phyloP scores from a whole-genome alignment of 306 rosid species.

The Dicorynia guianensis region DNA sequence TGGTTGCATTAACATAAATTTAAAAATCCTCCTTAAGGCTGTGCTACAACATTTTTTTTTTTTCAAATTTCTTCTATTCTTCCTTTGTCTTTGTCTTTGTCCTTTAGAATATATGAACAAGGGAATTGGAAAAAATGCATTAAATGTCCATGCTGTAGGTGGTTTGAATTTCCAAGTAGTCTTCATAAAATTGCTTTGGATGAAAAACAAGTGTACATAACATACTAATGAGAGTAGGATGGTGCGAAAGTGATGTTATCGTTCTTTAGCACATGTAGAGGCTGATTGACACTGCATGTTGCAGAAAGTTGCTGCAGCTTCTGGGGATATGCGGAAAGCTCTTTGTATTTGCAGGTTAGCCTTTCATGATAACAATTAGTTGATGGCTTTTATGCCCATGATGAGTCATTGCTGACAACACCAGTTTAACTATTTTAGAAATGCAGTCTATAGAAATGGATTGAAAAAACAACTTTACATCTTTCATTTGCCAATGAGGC shows the following conservation, averaged over 20 bases:
- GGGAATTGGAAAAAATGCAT: neutral
- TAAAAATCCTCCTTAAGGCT: neutral
- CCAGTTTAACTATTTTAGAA: neutral
- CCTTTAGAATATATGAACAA: neutral
- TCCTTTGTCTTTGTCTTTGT: neutral
- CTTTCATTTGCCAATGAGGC: neutral
- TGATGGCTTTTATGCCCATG: neutral
- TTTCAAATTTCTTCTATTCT: neutral
- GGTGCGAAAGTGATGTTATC: neutral
- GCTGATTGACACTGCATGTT: constrained; percentile 32
- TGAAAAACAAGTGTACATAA: neutral
- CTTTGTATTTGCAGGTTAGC: constrained; percentile 84
- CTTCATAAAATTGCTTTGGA: neutral
- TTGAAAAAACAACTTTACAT: neutral
- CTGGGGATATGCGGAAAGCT: constrained; percentile 97
- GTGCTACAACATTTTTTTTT: neutral
- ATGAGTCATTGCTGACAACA: neutral
- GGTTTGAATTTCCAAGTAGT: neutral
- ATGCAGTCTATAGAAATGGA: neutral
- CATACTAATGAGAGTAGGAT: constrained; percentile 5
- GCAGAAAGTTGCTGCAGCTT: constrained; percentile 96
- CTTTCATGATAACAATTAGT: constrained; percentile 9
- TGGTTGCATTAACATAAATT: neutral
- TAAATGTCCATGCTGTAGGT: neutral
- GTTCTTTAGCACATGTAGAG: constrained; percentile 20